A percentile compares a stretch with the other conserved stretches of the same genome.
Conservation (phyloP, 495 filamentous ascomycete genomes). For the Daldinia vernicosa region DNA sequence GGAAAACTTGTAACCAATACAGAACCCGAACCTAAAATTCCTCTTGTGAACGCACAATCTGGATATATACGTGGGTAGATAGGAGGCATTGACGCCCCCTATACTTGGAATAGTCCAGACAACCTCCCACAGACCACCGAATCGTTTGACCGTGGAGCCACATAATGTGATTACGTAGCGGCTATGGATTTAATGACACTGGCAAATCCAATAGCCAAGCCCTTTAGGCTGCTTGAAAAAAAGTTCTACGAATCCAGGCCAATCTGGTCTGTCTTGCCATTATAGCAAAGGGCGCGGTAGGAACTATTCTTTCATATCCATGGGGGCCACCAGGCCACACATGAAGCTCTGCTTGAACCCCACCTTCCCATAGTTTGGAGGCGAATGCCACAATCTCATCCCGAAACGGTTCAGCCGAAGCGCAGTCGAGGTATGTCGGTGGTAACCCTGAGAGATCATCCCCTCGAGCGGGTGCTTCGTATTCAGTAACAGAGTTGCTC, state of each 20-base stretch:
- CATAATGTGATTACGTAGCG: slow-evolving; percentile 23
- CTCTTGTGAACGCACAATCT: slow-evolving; percentile 9
- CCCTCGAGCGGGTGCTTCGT: slow-evolving; percentile 48
- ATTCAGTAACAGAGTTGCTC: slow-evolving; percentile 42
- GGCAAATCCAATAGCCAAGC: slow-evolving; percentile 25
- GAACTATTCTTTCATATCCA: slow-evolving; percentile 46
- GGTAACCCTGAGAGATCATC: slow-evolving; percentile 46
- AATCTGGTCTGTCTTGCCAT: slow-evolving; percentile 45
- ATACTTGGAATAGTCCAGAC: slow-evolving; percentile 17
- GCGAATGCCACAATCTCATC: slow-evolving; percentile 52
- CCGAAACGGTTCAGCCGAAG: slow-evolving; percentile 48
- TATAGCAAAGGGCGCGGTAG: slow-evolving; percentile 44
- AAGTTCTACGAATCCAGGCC: slow-evolving; percentile 46
- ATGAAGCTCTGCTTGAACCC: slow-evolving; percentile 50
- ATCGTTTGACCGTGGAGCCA: slow-evolving; percentile 35
- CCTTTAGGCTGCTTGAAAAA: slow-evolving; percentile 30
- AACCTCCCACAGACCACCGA: slow-evolving; percentile 17
- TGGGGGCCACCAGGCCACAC: slow-evolving; percentile 50
- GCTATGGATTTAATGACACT: slow-evolving; percentile 17
- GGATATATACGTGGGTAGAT: slow-evolving; percentile 1
- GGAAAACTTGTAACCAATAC: slow-evolving; percentile 10
- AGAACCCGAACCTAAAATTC: background rate
- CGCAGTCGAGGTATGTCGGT: slow-evolving; percentile 48
- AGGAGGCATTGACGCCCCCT: slow-evolving; percentile 8
- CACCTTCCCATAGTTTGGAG: slow-evolving; percentile 46